Evolutionary conservation across 1,284 basidiomycete genomes (phyloP).

Genomic region (Ganoderma multipileum): DNA sequence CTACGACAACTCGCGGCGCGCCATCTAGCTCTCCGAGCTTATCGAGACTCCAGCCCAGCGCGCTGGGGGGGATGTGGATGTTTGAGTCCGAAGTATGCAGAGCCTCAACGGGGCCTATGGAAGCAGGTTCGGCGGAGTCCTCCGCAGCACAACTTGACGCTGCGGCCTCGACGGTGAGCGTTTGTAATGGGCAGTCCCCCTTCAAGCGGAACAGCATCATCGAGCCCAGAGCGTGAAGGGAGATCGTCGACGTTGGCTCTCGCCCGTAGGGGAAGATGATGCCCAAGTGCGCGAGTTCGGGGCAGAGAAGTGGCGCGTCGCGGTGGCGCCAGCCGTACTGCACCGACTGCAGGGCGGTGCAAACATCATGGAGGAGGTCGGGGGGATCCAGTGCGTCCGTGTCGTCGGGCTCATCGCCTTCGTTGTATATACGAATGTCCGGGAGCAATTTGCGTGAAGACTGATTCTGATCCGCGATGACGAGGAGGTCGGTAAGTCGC

Average conservation of each 20-base stretch:
- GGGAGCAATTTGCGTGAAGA: not conserved
- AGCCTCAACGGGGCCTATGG: not conserved
- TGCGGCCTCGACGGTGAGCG: not conserved
- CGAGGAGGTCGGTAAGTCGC: not conserved
- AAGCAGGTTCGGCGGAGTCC: not conserved
- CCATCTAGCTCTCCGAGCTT: not conserved
- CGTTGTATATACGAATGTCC: not conserved
- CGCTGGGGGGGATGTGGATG: not conserved
- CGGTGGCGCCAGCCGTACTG: not conserved
- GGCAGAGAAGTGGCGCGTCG: not conserved
- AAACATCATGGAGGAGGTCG: not conserved
- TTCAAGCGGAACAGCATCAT: constrained; percentile 1
- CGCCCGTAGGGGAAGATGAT: not conserved
- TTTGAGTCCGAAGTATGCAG: not conserved
- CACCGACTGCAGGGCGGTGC: constrained; percentile 3
- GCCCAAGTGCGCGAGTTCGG: not conserved
- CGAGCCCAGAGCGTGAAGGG: not conserved
- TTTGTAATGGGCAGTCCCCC: not conserved
- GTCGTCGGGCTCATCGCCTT: not conserved
- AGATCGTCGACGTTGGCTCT: not conserved
- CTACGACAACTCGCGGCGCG: not conserved
- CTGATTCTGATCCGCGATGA: not conserved
- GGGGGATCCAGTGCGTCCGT: not conserved
- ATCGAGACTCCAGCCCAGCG: not conserved
- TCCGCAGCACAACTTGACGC: not conserved